These are phyloP conservation scores for Phialemonium atrogriseum DNA, from an alignment of 2,329 filamentous ascomycete species.

Conservation along the genomic window DNA sequence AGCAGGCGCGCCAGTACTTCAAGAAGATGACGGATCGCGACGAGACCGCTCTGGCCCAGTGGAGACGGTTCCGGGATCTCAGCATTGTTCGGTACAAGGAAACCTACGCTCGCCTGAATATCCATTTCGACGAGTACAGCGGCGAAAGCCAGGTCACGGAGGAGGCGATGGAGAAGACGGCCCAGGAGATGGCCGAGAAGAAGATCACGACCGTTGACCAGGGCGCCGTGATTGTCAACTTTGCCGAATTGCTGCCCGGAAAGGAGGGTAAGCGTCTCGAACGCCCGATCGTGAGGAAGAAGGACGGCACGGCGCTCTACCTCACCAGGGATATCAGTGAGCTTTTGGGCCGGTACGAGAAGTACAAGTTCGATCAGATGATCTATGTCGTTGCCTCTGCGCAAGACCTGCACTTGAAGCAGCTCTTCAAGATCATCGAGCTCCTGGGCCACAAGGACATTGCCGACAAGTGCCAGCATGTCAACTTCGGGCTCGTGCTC, in stretches of 20 bases:
- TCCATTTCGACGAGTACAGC: constrained; percentile 64
- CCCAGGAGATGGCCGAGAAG: constrained; percentile 54
- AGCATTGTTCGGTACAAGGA: constrained; percentile 59
- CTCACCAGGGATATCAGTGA: constrained; percentile 73
- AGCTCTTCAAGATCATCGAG: constrained; percentile 70
- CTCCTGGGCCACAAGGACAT: constrained; percentile 63
- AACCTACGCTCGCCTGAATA: constrained; percentile 63
- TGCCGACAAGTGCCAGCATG: constrained; percentile 59
- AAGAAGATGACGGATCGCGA: constrained; percentile 65
- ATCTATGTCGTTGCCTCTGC: constrained; percentile 69
- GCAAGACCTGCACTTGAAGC: constrained; percentile 65
- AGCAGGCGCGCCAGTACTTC: constrained; percentile 67
- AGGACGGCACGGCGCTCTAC: constrained; percentile 68
- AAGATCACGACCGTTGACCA: constrained; percentile 60
- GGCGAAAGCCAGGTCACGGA: constrained; percentile 67
- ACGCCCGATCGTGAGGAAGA: constrained; percentile 63
- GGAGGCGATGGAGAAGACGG: constrained; percentile 56
- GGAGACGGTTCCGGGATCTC: constrained; percentile 58
- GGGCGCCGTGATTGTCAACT: constrained; percentile 67
- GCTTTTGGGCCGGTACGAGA: constrained; percentile 54
- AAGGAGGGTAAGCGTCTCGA: constrained; percentile 63
- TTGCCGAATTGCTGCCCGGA: constrained; percentile 56
- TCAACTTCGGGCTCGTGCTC: constrained; percentile 67
- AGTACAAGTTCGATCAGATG: constrained; percentile 67
- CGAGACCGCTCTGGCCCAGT: constrained; percentile 48